A percentile compares a stretch with the other conserved stretches of the same genome.
These are phyloP conservation scores for Coemansia javaensis DNA, from an alignment of 192 early-diverging fungal species.

Conservation along the genomic window DNA sequence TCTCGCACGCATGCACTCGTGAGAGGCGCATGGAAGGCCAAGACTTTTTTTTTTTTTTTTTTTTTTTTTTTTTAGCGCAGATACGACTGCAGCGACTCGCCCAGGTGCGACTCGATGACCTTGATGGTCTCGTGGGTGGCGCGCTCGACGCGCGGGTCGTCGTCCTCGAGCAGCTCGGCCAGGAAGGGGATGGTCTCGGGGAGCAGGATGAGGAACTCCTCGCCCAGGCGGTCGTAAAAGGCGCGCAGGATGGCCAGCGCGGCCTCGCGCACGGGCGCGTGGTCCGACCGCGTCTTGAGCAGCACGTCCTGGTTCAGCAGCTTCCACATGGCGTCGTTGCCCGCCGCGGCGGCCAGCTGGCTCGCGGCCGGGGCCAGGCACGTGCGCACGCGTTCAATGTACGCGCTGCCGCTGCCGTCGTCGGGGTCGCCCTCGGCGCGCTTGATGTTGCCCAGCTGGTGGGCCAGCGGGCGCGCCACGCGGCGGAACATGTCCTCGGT, in stretches of 20 bases:
- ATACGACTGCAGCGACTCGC: constrained; percentile 85
- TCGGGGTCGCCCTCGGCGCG: constrained; percentile 2
- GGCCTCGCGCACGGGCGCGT: constrained; percentile 63
- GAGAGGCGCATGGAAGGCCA: too few relatives aligned
- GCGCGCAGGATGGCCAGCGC: constrained; percentile 68
- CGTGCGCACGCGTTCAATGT: constrained; percentile 53
- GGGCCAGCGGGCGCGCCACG: constrained; percentile 63
- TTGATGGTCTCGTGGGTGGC: constrained; percentile 75
- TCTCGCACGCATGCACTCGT: too few relatives aligned
- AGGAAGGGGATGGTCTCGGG: constrained; percentile 93
- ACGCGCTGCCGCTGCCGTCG: constrained; percentile 27
- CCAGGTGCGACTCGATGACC: constrained; percentile 84
- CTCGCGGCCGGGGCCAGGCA: constrained; percentile 73
- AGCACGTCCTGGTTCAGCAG: constrained; percentile 76
- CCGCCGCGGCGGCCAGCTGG: constrained; percentile 72
- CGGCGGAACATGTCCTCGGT: constrained; percentile 72
- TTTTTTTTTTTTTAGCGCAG: constrained; percentile 53
- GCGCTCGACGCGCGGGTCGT: constrained; percentile 77
- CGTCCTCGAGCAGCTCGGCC: constrained; percentile 94
- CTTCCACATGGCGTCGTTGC: constrained; percentile 84
- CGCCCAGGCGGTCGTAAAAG: constrained; percentile 83
- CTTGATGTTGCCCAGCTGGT: constrained; percentile 67
- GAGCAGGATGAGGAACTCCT: constrained; percentile 86
- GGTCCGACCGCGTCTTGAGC: constrained; percentile 70
- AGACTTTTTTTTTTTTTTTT: too few relatives aligned